Percentiles rank a stretch among this genome's conserved stretches.
Evolutionary conservation across 352 stramenopile genomes (phyloP).

Genomic region (Phytopythium chamaehyphon): DNA sequence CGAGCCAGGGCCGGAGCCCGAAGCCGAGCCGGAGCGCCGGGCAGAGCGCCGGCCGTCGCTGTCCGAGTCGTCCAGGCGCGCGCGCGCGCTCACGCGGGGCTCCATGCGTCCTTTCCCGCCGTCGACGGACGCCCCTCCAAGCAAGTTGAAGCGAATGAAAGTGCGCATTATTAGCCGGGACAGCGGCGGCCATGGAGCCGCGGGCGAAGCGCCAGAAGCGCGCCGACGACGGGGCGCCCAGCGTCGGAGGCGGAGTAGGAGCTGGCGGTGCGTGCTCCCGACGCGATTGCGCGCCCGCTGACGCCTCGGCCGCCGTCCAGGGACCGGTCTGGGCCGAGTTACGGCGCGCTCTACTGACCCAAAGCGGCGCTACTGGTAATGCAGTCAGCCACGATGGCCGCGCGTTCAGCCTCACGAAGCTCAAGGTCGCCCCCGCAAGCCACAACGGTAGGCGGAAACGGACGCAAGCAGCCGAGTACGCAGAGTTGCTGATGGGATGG

Average conservation of each 20-base stretch:
- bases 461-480: background rate
- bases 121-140: too few species aligned
- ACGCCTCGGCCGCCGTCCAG: background rate
- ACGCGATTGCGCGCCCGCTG: background rate
- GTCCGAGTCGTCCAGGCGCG: background rate
- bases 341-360: background rate
- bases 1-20: too few species aligned
- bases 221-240: background rate
- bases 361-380: background rate
- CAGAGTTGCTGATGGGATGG: background rate
- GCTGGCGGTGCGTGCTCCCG: background rate
- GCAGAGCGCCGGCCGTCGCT: background rate
- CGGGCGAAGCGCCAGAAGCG: conserved; percentile 6
- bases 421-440: conserved; percentile 23
- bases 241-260: background rate
- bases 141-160: too few species aligned
- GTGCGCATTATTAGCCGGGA: too few species aligned
- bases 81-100: background rate
- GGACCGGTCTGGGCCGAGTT: background rate
- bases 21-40: background rate
- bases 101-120: conserved; percentile 8
- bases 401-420: conserved; percentile 33
- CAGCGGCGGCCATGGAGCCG: conserved; percentile 7
- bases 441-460: conserved; percentile 40
- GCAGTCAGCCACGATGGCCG: conserved; percentile 1